These are phyloP conservation scores for Acanthamoeba royreba DNA, from an alignment of 208 protist species.

Conservation along the genomic window DNA sequence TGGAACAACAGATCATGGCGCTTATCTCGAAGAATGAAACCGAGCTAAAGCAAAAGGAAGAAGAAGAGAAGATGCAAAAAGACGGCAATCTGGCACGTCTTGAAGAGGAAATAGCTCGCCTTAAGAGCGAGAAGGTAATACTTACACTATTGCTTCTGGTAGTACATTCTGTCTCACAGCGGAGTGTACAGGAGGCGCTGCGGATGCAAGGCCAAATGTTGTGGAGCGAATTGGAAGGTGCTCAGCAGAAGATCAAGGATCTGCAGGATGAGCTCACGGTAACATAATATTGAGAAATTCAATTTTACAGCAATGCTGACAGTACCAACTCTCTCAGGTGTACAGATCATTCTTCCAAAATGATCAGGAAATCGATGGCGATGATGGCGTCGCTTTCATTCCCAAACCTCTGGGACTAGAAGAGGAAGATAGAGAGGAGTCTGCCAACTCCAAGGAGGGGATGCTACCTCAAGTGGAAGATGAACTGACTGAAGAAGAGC, in stretches of 20 bases:
- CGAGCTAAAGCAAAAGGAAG: not conserved
- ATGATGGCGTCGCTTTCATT: not conserved
- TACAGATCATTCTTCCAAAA: not conserved
- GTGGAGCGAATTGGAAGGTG: not conserved
- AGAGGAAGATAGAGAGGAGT: not conserved
- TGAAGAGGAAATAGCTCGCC: not conserved
- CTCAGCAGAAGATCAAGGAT: not conserved
- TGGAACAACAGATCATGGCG: not conserved
- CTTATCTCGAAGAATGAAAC: not conserved
- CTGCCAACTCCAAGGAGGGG: not conserved
- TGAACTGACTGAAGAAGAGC: not conserved
- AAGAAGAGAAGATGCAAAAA: not conserved
- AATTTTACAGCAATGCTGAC: no score
- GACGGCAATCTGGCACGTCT: not conserved
- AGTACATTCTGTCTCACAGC: no score
- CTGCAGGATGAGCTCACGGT: not conserved
- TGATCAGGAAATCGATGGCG: no score
- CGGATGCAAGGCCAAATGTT: not conserved
- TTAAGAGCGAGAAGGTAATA: not conserved
- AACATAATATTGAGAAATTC: no score
- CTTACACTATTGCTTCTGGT: not conserved
- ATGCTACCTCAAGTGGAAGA: not conserved
- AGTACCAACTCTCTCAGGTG: not conserved
- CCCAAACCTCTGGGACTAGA: no score
- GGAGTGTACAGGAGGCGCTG: not conserved